Evolutionary conservation across 164 flowering plant species (phyloP).

Genomic region (Nelumbo lutea): DNA sequence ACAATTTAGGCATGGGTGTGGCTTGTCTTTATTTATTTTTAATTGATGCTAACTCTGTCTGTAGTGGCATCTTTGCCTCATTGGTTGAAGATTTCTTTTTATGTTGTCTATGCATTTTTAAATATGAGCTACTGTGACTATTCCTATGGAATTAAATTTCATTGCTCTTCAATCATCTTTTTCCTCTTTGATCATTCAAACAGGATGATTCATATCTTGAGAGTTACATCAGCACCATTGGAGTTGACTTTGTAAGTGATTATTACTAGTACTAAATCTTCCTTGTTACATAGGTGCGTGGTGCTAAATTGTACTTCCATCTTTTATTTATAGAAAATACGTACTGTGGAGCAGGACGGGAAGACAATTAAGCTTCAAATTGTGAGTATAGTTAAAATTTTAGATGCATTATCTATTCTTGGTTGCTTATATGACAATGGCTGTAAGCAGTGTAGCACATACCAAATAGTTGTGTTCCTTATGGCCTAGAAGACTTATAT

Average conservation of each 20-base stretch:
- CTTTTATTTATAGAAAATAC: conserved; percentile 39
- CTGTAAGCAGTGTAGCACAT: background rate
- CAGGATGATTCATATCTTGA: conserved; percentile 96
- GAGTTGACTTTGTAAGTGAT: conserved; percentile 86
- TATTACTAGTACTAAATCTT: background rate
- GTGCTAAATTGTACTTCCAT: background rate
- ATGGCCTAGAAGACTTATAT: no score
- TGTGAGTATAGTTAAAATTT: conserved; percentile 19
- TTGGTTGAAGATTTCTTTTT: no score
- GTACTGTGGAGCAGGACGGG: conserved; percentile 56
- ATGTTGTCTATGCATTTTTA: no score
- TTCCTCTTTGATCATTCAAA: background rate
- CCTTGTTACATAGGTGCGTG: no score
- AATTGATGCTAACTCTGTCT: background rate
- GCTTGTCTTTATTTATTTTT: background rate
- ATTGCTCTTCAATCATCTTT: background rate
- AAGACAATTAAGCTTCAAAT: conserved; percentile 56
- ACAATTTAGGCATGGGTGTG: no score
- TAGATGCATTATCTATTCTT: background rate
- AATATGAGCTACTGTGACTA: no score
- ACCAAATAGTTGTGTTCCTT: no score
- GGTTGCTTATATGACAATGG: background rate
- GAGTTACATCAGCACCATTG: conserved; percentile 92
- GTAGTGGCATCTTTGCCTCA: background rate
- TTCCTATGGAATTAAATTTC: no score